Conservation (phyloP, 225 moss, liverwort and hornwort genomes). For the Marchantia paleacea region DNA sequence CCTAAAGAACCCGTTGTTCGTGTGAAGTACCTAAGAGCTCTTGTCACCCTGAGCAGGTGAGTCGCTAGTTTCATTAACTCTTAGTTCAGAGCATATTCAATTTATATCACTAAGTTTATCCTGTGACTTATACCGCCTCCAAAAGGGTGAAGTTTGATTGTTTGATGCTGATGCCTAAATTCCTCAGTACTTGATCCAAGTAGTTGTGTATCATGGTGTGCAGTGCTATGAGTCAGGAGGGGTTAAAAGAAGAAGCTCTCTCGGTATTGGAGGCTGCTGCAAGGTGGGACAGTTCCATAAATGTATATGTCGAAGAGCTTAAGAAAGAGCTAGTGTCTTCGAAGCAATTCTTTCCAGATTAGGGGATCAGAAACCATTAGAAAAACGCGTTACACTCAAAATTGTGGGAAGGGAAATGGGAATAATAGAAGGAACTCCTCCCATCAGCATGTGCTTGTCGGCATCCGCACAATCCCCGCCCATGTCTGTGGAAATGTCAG, state of each 20-base stretch:
- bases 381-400: too few species aligned
- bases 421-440: too few species aligned
- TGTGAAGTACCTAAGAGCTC: slow-evolving; percentile 79
- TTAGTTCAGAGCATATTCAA: not conserved
- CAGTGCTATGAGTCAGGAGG: slow-evolving; percentile 96
- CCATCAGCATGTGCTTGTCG: too few species aligned
- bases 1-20: slow-evolving; percentile 61
- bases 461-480: too few species aligned
- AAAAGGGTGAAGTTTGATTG: too few species aligned
- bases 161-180: not conserved
- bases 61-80: not conserved
- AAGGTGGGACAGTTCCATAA: slow-evolving; percentile 42
- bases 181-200: not conserved
- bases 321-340: not conserved
- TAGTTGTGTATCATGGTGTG: slow-evolving; percentile 10
- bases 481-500: too few species aligned
- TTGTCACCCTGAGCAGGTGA: slow-evolving; percentile 76
- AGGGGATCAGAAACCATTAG: not conserved
- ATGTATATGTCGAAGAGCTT: slow-evolving; percentile 36
- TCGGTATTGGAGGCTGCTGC: slow-evolving; percentile 34
- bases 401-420: too few species aligned
- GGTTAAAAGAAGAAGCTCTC: slow-evolving; percentile 72
- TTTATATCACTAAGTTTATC: not conserved
- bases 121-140: too few species aligned
- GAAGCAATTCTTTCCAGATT: not conserved